phyloP scores from a whole-genome alignment of 345 rosid species.

The Eucalyptus curtisii region DNA sequence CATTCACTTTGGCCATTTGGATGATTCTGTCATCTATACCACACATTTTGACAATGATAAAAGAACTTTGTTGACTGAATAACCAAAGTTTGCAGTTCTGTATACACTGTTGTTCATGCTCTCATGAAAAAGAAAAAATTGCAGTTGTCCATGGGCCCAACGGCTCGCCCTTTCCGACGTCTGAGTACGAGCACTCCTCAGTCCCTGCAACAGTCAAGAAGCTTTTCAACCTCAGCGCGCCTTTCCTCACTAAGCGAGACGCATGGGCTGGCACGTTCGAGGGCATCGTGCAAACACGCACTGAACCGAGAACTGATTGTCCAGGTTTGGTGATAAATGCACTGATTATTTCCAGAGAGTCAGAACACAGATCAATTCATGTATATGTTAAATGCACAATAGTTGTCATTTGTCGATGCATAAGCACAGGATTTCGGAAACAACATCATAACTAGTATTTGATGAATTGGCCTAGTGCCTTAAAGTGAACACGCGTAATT shows the following conservation, averaged over 20 bases:
- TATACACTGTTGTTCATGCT: background rate
- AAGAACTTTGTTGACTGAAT: background rate
- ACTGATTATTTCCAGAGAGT: background rate
- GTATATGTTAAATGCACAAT: background rate
- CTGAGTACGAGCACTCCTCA: constrained; percentile 89
- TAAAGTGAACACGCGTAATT: background rate
- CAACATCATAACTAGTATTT: background rate
- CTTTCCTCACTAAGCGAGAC: constrained; percentile 82
- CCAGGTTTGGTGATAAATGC: constrained; percentile 25
- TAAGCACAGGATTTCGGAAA: background rate
- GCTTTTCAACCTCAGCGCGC: constrained; percentile 46
- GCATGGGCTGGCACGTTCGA: constrained; percentile 92
- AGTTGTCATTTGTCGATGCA: background rate
- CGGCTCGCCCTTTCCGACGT: constrained; percentile 67
- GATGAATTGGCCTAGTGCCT: background rate
- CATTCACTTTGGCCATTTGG: background rate
- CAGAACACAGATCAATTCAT: background rate
- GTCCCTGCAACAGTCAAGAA: constrained; percentile 92
- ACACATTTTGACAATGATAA: background rate
- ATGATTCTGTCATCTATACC: background rate
- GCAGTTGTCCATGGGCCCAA: constrained; percentile 89
- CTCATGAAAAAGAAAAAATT: background rate
- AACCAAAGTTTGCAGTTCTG: background rate
- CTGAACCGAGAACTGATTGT: constrained; percentile 76
- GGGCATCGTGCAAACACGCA: constrained; percentile 33